Base-by-base conservation (phyloP, 257 asterid species). In the Solanum appendiculatum region DNA sequence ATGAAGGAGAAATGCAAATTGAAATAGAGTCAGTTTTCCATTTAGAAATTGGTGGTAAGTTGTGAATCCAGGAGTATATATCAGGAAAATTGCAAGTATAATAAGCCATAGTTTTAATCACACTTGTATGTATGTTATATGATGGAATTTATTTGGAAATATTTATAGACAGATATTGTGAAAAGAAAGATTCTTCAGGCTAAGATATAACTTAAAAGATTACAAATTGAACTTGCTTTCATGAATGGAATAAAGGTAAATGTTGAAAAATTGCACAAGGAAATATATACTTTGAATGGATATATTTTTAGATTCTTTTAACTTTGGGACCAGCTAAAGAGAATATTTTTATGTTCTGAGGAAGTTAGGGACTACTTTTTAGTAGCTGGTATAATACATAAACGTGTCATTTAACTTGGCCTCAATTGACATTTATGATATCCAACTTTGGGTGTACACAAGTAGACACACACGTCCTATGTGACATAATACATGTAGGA, bases 51-150 rank as follows among this genome's bases (percentile, higher is more conserved):
- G 94, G 94, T 69, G 94, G 96, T 51, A 92, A 94, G 83, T 90
- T 92, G 78, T 89, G 87, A 23, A 95, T 89, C 97, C 98, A 94
- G 5, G 97, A 88, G 83, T 83, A 94, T 15, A 94, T 86, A 88
- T 94, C 94, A 39, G 94, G 94, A 44, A 93, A 94, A 60, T 91
- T 84, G 72, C 91, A 85, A 44, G 63, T 18, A 73, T 72, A 83
- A 36, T 72, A 80, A 25, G 89, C 92, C 94, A 93, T 92, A 58
- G 40, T 23, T 3, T 54, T 40, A 34, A 18, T 37, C 25, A 20
- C 64, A 56, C 25, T 5, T 29, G 6, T 70, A n/a, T 21, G 4
- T 23, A 74, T 46, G 29, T n/a, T n/a, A 51, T 51, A 18, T 51
- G 60, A 51, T 51, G 60, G 60, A 51, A 51, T 6, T 51, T 16